These are phyloP conservation scores for Microbotryum lychnidis-dioicae DNA, from an alignment of 1,284 basidiomycete species.

Conservation along the genomic window DNA sequence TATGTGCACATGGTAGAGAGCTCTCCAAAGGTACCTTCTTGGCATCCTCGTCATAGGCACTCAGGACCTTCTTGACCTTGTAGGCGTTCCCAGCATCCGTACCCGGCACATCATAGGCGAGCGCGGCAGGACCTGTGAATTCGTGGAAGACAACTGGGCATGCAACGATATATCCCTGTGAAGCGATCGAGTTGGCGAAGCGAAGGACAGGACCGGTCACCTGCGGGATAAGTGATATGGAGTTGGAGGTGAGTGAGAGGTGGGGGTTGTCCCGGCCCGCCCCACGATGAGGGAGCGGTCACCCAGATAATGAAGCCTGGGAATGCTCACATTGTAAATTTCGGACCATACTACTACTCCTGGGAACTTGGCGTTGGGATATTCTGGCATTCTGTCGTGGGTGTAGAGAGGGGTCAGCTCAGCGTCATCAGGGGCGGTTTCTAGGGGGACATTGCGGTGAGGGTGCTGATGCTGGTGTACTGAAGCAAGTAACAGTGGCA, in stretches of 20 bases:
- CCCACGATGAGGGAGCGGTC: too few species aligned
- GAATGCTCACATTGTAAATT: conserved; percentile 42
- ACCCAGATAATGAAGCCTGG: too few species aligned
- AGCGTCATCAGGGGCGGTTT: not conserved
- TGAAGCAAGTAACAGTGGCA: not conserved
- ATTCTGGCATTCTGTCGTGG: conserved; percentile 49
- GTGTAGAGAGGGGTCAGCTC: too few species aligned
- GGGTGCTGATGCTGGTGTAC: not conserved
- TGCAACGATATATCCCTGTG: conserved; percentile 74
- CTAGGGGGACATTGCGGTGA: too few species aligned
- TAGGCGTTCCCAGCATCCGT: conserved; percentile 72
- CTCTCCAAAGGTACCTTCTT: conserved; percentile 66
- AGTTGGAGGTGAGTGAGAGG: conserved; percentile 4
- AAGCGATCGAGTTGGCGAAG: conserved; percentile 84
- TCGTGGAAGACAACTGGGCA: conserved; percentile 73
- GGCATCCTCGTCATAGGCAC: conserved; percentile 24
- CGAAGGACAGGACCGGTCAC: conserved; percentile 71
- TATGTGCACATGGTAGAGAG: conserved; percentile 77
- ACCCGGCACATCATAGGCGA: conserved; percentile 80
- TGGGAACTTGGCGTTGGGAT: conserved; percentile 74
- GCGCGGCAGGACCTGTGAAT: conserved; percentile 67
- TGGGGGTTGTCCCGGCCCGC: too few species aligned
- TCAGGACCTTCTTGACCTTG: conserved; percentile 51
- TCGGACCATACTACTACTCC: conserved; percentile 35
- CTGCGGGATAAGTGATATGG: not conserved